Evolutionary conservation across 768 basidiomycete genomes (phyloP), one percentile per base, ranked within the genome.

Genomic region (Zangia roseola): DNA sequence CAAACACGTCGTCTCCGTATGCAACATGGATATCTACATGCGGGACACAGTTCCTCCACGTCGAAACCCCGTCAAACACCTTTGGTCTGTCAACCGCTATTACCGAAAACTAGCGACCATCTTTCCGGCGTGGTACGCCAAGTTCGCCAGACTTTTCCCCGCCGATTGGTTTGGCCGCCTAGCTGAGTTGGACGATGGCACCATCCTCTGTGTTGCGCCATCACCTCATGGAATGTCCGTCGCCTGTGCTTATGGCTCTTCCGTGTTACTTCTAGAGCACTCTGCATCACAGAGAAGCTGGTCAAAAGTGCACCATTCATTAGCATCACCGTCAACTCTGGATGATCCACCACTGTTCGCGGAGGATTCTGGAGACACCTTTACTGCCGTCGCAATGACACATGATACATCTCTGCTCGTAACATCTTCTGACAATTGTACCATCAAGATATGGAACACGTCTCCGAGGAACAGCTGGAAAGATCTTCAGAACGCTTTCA

Each of bases 111-210:
- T 19, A n/a, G 20, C 43, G 19, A 44, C 46, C 2, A 20, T 47
- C 17, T 41, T 52, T 26, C 58, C 58, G 10, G 46, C 49, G 4
- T 59, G 57, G 58, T 58, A 54, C 38, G 49, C 47, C 21, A 55
- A 55, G 39, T 2, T 57, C 6, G 47, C 12, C 23, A 37, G 5
- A 23, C 25, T 59, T 1, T 17, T 59, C 4, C 49, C 56, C 12
- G 16, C 38, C 20, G 10, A 6, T 4, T 10, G 52, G n/a, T n/a
- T 55, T 8, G 53, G 46, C 14, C 43, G 41, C 25, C 6, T 58
- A 7, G 9, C 30, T 1, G 56, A 50, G 6, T 25, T n/a, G 2
- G 56, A 58, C 21, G 49, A 58, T 28, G 49, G 46, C 4, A 45
- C 45, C 9, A 2, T 16, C 24, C 34, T 58, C 39, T n/a, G 33